These are phyloP conservation scores for Forsythia viridissima DNA, from an alignment of 257 asterid genomes.

Conservation along the genomic window DNA sequence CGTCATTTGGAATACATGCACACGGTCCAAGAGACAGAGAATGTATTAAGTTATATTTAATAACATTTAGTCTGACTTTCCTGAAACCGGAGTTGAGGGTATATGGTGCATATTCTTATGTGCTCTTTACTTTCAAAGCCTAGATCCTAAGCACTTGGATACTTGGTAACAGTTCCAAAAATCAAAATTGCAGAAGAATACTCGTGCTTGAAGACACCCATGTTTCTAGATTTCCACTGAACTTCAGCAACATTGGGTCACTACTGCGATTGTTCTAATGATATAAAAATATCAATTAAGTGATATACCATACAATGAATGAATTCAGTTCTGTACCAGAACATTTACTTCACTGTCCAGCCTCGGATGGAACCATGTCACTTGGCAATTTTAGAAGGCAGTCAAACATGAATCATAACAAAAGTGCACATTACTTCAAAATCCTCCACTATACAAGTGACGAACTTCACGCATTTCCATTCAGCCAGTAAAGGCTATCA, in stretches of 20 bases:
- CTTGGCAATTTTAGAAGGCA: not conserved
- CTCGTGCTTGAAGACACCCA: not conserved
- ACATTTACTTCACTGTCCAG: conserved; percentile 15
- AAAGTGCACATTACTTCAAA: not conserved
- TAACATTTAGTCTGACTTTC: not conserved
- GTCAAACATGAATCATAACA: conserved; percentile 1
- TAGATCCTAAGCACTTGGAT: not conserved
- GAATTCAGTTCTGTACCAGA: conserved; percentile 1
- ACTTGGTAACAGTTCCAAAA: not conserved
- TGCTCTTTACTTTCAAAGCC: not conserved
- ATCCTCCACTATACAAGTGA: not conserved
- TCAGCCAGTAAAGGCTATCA: not conserved
- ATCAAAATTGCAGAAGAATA: not conserved
- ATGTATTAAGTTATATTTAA: not conserved
- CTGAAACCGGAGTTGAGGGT: not conserved
- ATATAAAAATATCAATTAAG: not conserved
- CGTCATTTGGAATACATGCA: conserved; percentile 14
- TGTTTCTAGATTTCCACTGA: not conserved
- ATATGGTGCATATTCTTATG: not conserved
- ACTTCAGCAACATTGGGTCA: not conserved
- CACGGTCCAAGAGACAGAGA: not conserved
- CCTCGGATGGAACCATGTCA: not conserved
- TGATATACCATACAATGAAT: not conserved
- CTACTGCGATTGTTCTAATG: not conserved
- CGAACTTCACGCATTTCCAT: not conserved